Percentiles rank a stretch among this genome's conserved stretches.
Conservation (phyloP, 2,329 filamentous ascomycete genomes). For the Lachnellula suecica region DNA sequence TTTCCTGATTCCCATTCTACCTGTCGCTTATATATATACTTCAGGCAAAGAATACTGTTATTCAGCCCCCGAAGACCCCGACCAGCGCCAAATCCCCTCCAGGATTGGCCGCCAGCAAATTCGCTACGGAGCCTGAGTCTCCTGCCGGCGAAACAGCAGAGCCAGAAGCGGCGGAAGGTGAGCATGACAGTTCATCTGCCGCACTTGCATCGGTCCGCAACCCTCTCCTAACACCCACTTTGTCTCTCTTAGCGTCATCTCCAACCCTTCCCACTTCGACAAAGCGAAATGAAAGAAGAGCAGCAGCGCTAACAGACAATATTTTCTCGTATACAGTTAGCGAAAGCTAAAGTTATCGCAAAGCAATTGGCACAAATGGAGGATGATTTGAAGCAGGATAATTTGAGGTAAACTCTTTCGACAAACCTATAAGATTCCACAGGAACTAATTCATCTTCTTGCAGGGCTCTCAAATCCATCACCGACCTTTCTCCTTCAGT, state of each 20-base stretch:
- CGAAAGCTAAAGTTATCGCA: slow-evolving; percentile 31
- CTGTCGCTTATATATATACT: slow-evolving; percentile 6
- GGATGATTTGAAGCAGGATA: slow-evolving; percentile 55
- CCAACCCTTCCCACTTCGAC: not conserved
- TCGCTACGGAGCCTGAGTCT: slow-evolving; percentile 42
- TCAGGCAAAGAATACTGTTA: slow-evolving; percentile 45
- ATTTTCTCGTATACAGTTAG: slow-evolving; percentile 27
- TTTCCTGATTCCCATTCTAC: not conserved
- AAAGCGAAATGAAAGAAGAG: not conserved
- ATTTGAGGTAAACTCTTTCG: slow-evolving; percentile 39
- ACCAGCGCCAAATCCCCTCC: slow-evolving; percentile 18
- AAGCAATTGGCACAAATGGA: slow-evolving; percentile 49
- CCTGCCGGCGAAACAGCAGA: slow-evolving; percentile 35
- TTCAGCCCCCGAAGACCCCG: slow-evolving; percentile 34
- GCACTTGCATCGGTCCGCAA: slow-evolving; percentile 65
- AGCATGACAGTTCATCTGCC: slow-evolving; percentile 61
- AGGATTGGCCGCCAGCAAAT: slow-evolving; percentile 55
- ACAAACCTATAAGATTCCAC: not conserved
- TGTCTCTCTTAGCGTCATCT: slow-evolving; percentile 8
- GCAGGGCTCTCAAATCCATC: slow-evolving; percentile 38
- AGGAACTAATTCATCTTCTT: slow-evolving; percentile 1
- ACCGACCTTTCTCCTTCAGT: slow-evolving; percentile 24
- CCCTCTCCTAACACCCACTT: slow-evolving; percentile 28
- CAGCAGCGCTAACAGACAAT: slow-evolving; percentile 17
- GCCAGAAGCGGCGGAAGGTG: slow-evolving; percentile 52